phyloP scores from a whole-genome alignment of 352 stramenopile genomes.

The Elongisporangium undulatum region DNA sequence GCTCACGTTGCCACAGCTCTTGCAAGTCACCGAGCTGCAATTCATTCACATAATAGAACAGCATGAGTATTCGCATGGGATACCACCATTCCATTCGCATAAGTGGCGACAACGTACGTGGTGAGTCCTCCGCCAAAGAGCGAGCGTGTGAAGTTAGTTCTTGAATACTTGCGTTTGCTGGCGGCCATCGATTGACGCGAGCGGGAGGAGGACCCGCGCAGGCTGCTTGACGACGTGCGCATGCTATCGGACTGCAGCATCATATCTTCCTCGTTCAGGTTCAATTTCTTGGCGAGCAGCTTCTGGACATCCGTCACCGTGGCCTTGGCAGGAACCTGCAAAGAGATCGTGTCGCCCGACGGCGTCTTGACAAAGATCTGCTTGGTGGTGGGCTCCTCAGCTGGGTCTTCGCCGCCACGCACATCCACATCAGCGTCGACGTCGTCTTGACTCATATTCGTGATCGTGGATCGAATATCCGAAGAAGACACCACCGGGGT shows the following conservation, averaged over 20 bases:
- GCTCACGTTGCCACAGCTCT: slow-evolving; percentile 41
- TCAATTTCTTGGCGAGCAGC: slow-evolving; percentile 46
- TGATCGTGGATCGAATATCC: not conserved
- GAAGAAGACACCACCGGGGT: too few relatives aligned
- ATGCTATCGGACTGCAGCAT: slow-evolving; percentile 21
- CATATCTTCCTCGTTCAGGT: slow-evolving; percentile 54
- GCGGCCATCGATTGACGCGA: slow-evolving; percentile 1
- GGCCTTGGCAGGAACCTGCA: slow-evolving; percentile 42
- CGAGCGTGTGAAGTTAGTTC: slow-evolving; percentile 54
- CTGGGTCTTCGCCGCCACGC: slow-evolving; percentile 6
- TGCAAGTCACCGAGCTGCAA: slow-evolving; percentile 34
- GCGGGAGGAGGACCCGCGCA: slow-evolving; percentile 1
- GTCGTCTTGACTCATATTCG: not conserved
- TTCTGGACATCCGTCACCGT: slow-evolving; percentile 48
- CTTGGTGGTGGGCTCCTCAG: slow-evolving; percentile 26
- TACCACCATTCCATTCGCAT: not conserved
- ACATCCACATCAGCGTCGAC: not conserved
- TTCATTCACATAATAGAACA: slow-evolving; percentile 2
- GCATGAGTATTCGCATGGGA: not conserved
- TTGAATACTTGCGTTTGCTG: slow-evolving; percentile 29
- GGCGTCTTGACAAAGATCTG: slow-evolving; percentile 68
- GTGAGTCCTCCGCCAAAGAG: slow-evolving; percentile 54
- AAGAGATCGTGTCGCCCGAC: slow-evolving; percentile 49
- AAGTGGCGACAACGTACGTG: slow-evolving; percentile 23
- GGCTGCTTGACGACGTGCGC: slow-evolving; percentile 9